Evolutionary conservation across 805 yeast genomes (phyloP), one percentile per base, ranked within the genome.

Genomic region (Lachancea nothofagi): DNA sequence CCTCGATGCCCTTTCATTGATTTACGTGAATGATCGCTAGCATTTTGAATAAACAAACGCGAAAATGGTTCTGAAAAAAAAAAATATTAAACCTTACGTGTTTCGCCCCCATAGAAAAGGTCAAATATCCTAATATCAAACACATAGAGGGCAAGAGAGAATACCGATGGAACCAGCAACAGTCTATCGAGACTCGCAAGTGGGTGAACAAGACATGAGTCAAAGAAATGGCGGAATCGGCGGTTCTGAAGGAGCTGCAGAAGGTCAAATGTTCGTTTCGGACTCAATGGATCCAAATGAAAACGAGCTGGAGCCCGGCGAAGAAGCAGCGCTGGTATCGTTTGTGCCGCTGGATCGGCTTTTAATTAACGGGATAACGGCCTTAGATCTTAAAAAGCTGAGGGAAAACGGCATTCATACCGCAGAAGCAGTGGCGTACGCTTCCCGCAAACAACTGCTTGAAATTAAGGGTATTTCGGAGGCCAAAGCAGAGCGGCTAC

Each of bases 391-490:
- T 49, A 77, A 75, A 46, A 90, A 87, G 59, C 71, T 93, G 38
- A 73, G 78, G 46, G 90, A 84, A 34, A 83, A 81, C 19, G 97
- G 97, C 0, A 78, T 74, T 53, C 83, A 83, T 57, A 93, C 98
- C 0, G 95, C 83, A 6, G 97, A 89, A 58, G 77, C 95, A 15
- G 79, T 90, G 43, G 97, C 98, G 2, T 88, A 87, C 55, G 86
- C 96, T 5, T 95, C 97, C 14, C 83, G 84, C 55, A 81, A 90
- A 51, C 78, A 75, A 5, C 68, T 90, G 30, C 64, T 85, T 30
- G 72, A 74, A 6, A 83, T 93, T 28, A 88, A 86, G 59, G 98
- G 98, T 32, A 88, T 93, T 25, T 83, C 95, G 8, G 98, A 93
- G 57, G 90, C 90, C 38, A 93, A 93, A 59, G 97, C 97, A 1